Percentiles rank a stretch among this genome's conserved stretches.
These are phyloP conservation scores for Termitomyces sp. DNA, from an alignment of 768 basidiomycete genomes.

Conservation along the genomic window DNA sequence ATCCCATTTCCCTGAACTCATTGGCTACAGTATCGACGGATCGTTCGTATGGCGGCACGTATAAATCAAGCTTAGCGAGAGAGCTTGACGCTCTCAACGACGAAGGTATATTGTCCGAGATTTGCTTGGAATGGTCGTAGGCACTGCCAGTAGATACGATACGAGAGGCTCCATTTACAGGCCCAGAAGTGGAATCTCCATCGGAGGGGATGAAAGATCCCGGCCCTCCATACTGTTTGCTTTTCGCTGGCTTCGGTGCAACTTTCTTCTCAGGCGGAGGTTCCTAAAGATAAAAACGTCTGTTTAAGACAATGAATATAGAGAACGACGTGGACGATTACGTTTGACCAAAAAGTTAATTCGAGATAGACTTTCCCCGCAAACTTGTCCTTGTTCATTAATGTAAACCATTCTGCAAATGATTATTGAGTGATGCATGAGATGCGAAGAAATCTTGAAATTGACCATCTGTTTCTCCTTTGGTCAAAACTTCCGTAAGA, in stretches of 20 bases:
- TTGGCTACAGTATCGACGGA: conserved; percentile 52
- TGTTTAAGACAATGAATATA: not conserved
- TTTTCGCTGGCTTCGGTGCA: conserved; percentile 41
- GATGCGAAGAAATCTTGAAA: conserved; percentile 2
- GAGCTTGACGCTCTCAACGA: conserved; percentile 60
- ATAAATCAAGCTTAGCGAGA: conserved; percentile 58
- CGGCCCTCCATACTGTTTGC: conserved; percentile 70
- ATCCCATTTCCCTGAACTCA: conserved; percentile 62
- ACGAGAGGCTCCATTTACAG: conserved; percentile 20
- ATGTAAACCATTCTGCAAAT: conserved; percentile 83
- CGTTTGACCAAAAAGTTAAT: conserved; percentile 95
- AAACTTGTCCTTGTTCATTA: conserved; percentile 88
- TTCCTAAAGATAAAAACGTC: conserved; percentile 33
- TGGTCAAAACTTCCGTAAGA: conserved; percentile 84
- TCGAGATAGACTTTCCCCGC: conserved; percentile 95
- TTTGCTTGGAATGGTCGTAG: conserved; percentile 32
- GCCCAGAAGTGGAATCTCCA: conserved; percentile 25
- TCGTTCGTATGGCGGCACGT: conserved; percentile 70
- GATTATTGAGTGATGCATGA: not conserved
- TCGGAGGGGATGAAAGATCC: conserved; percentile 66
- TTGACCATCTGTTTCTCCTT: conserved; percentile 95
- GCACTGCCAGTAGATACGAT: conserved; percentile 26
- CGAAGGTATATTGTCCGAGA: conserved; percentile 52
- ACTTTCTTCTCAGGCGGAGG: conserved; percentile 71
- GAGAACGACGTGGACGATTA: conserved; percentile 32